Base-by-base conservation (phyloP, 1,284 basidiomycete species). In the Mycosarcoma mackinlayi region DNA sequence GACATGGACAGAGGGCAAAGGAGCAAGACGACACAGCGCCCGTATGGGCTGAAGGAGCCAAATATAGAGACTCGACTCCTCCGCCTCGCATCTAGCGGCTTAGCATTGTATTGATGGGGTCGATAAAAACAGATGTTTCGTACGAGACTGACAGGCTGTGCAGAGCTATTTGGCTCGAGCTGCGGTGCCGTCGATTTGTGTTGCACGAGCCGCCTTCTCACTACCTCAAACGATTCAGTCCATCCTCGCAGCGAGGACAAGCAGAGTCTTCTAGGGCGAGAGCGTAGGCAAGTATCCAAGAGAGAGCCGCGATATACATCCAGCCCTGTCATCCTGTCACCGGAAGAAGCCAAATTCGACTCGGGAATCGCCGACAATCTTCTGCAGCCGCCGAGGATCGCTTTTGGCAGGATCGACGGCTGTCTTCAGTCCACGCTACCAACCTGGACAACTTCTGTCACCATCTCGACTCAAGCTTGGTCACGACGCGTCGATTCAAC, bases 11-110 rank as follows among this genome's bases (percentile, higher is more conserved):
- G 74, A 50, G 74, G 14, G 71, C 70, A 16, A 60, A 58, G 31
- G 64, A 69, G 30, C 63, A 66, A 46, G 70, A 60, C 27, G 73
- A 76, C 27, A 59, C 59, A 14, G 73, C 48, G 10, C 71, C 73
- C 1, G 66, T 76, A 2, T 73, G 70, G 73, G 73, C 73, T 7
- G 69, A 63, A n/a, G 67, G 63, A 3, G 57, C 48, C 2, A 48
- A 49, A n/a, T 60, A 37, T 11, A 44, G 73, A 37, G 70, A 76
- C 23, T 66, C 61, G 9, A 66, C 65, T 8, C 73, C 73, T 25
- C 73, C 73, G 11, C 73, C 70, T 27, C 51, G 69, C 11, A n/a
- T 48, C 4, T 72, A 48, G 30, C 6, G 24, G n/a, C n/a, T 21
- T 30, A 13, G 18, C 16, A 18, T 6, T 34, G 44, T 24, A 38